These are phyloP conservation scores for Ilyonectria mors-panacis DNA, from an alignment of 2,329 filamentous ascomycete genomes.

Conservation along the genomic window DNA sequence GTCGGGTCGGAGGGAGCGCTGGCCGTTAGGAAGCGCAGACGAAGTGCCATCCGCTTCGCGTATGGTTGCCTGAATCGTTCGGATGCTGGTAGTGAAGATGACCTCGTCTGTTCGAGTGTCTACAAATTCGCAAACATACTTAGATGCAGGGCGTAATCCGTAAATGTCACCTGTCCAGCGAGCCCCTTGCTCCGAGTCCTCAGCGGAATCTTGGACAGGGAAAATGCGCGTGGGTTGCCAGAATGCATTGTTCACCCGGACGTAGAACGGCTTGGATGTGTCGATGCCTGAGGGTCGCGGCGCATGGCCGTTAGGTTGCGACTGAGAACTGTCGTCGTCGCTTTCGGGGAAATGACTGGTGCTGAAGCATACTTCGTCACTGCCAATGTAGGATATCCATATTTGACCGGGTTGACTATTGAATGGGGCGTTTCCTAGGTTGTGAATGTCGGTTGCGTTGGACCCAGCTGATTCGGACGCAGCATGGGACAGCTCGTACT, in stretches of 20 bases:
- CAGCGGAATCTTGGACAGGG: slow-evolving; percentile 57
- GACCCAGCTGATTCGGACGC: slow-evolving; percentile 81
- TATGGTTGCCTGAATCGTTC: slow-evolving; percentile 69
- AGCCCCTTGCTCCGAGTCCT: slow-evolving; percentile 58
- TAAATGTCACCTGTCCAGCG: slow-evolving; percentile 82
- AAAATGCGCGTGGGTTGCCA: slow-evolving; percentile 85
- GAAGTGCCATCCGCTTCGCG: slow-evolving; percentile 51
- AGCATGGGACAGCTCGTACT: slow-evolving; percentile 86
- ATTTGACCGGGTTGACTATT: slow-evolving; percentile 79
- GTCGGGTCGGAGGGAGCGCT: slow-evolving; percentile 78
- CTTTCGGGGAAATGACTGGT: slow-evolving; percentile 74
- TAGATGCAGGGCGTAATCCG: slow-evolving; percentile 78
- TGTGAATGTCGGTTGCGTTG: slow-evolving; percentile 82
- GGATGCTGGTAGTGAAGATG: slow-evolving; percentile 80
- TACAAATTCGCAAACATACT: slow-evolving; percentile 85
- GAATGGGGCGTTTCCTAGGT: slow-evolving; percentile 82
- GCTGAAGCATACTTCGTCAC: slow-evolving; percentile 83
- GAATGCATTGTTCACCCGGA: slow-evolving; percentile 82
- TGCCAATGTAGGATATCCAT: slow-evolving; percentile 85
- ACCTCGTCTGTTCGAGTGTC: slow-evolving; percentile 75
- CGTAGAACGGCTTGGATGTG: slow-evolving; percentile 81
- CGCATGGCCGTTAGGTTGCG: slow-evolving; percentile 50
- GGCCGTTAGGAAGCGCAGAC: slow-evolving; percentile 58
- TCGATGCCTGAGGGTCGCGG: slow-evolving; percentile 69
- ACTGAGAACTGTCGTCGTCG: slow-evolving; percentile 50